Percentiles rank a stretch among this genome's conserved stretches.
Conservation (phyloP, 2,329 filamentous ascomycete genomes). For the Pseudogymnoascus sp. region DNA sequence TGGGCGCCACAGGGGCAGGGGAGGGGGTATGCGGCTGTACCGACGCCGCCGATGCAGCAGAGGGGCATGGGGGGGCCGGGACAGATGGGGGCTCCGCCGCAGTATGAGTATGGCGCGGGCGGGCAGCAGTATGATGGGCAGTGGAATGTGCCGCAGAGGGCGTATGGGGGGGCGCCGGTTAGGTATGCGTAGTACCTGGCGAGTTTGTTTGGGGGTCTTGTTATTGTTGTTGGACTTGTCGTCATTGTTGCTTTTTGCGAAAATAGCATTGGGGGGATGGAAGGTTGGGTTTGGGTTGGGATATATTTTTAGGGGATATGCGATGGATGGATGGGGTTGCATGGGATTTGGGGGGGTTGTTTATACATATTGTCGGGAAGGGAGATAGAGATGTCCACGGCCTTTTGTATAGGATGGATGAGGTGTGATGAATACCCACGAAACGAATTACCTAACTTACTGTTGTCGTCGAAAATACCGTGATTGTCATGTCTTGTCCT, state of each 20-base stretch:
- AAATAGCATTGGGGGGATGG: background rate
- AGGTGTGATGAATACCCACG: background rate
- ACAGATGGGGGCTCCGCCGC: background rate
- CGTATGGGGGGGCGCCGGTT: constrained; percentile 1
- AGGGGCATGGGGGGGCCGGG: background rate
- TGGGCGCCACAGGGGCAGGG: background rate
- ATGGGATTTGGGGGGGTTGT: background rate
- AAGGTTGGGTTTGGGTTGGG: background rate
- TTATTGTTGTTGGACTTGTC: background rate
- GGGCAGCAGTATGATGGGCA: background rate
- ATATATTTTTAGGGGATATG: background rate
- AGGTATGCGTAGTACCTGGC: background rate
- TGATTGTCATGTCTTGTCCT: background rate
- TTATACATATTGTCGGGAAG: background rate
- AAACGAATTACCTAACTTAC: background rate
- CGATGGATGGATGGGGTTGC: background rate
- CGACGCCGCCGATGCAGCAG: background rate
- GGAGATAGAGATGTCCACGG: background rate
- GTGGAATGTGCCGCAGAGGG: background rate
- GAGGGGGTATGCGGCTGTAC: background rate
- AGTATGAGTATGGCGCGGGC: background rate
- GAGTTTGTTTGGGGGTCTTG: background rate
- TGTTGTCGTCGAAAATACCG: background rate
- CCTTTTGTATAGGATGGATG: background rate
- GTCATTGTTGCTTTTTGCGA: background rate